Evolutionary conservation across 1,284 basidiomycete species (phyloP).

Genomic region (Megacollybia platyphylla): DNA sequence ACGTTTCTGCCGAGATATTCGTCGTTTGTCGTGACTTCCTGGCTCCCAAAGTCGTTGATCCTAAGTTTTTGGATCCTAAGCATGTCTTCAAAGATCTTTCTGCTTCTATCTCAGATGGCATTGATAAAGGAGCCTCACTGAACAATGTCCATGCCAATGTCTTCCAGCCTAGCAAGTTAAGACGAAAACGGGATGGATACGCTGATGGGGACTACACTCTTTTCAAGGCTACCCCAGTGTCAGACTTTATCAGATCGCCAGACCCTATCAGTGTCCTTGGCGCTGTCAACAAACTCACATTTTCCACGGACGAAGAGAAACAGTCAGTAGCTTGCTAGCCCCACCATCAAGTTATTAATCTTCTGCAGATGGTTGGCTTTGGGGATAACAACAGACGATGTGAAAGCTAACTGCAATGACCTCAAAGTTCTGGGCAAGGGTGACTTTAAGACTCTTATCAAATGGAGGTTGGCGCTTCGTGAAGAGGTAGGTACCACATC

Average conservation of each 20-base stretch:
- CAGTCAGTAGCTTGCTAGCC: constrained; percentile 28
- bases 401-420: constrained; percentile 79
- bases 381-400: constrained; percentile 67
- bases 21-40: constrained; percentile 96
- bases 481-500: constrained; percentile 48
- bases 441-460: constrained; percentile 90
- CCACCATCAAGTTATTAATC: constrained; percentile 3
- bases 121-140: constrained; percentile 36
- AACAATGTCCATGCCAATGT: constrained; percentile 76
- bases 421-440: constrained; percentile 96
- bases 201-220: constrained; percentile 91
- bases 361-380: constrained; percentile 46
- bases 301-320: constrained; percentile 78
- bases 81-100: constrained; percentile 94
- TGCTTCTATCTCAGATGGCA: constrained; percentile 30
- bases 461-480: constrained; percentile 79
- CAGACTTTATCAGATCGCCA: constrained; percentile 59
- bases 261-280: constrained; percentile 83
- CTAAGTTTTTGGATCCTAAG: constrained; percentile 95
- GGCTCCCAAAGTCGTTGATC: constrained; percentile 92
- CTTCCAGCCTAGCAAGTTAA: constrained; percentile 95
- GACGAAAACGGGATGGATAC: constrained; percentile 89
- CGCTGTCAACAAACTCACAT: constrained; percentile 74
- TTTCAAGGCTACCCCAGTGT: constrained; percentile 65
- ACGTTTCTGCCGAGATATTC: constrained; percentile 99